These are phyloP conservation scores for Penicillium alfredii DNA, from an alignment of 495 filamentous ascomycete species.

Conservation along the genomic window DNA sequence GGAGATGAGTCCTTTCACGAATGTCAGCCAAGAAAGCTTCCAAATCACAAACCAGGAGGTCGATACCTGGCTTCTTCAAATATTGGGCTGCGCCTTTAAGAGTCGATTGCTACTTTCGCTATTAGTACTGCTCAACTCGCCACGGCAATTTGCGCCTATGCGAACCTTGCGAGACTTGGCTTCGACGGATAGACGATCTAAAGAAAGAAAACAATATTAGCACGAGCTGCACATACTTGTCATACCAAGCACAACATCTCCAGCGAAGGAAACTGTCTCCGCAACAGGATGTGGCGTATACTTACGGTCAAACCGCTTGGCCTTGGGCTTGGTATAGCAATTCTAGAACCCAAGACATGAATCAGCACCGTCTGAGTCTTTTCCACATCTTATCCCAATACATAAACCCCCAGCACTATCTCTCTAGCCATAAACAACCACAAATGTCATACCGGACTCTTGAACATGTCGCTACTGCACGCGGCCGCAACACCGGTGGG, in stretches of 20 bases:
- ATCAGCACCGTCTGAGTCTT: background rate
- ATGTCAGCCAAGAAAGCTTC: no score
- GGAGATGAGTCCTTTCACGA: conserved; percentile 60
- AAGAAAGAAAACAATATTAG: background rate
- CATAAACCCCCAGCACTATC: no score
- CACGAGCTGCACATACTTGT: background rate
- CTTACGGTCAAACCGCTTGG: conserved; percentile 83
- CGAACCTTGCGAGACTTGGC: conserved; percentile 37
- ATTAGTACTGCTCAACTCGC: no score
- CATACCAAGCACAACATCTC: no score
- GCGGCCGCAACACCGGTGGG: conserved; percentile 70
- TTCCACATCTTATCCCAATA: background rate
- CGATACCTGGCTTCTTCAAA: conserved; percentile 65
- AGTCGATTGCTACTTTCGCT: conserved; percentile 54
- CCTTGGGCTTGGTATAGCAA: conserved; percentile 63
- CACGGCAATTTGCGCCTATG: no score
- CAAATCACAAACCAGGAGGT: no score
- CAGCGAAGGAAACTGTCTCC: no score
- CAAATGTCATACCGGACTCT: conserved; percentile 51
- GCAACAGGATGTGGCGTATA: no score
- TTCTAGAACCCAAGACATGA: conserved; percentile 20
- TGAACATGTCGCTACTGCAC: conserved; percentile 78
- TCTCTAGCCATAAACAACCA: no score
- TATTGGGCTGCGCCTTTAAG: conserved; percentile 75
- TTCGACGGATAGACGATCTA: conserved; percentile 37